A percentile compares a stretch with the other conserved stretches of the same genome.
Conservation (phyloP, 2,329 filamentous ascomycete species). For the Alternaria sp. region DNA sequence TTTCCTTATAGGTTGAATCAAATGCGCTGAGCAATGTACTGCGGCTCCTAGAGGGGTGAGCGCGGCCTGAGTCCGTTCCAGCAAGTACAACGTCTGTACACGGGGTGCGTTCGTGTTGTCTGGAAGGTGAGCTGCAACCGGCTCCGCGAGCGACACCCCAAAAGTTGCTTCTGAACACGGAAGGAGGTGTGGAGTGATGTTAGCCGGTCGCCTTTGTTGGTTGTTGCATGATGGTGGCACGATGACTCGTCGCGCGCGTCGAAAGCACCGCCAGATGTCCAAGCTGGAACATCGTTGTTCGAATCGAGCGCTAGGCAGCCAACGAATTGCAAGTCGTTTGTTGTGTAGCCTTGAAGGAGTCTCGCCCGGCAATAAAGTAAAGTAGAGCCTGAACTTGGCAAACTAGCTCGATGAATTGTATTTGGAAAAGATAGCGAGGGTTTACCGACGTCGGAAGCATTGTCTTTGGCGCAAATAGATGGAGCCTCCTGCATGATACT, state of each 20-base stretch:
- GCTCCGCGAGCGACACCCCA: slow-evolving; percentile 21
- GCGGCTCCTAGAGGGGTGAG: slow-evolving; percentile 12
- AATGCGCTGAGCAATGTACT: slow-evolving; percentile 17
- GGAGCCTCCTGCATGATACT: slow-evolving; percentile 27
- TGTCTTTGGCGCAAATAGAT: slow-evolving; percentile 26
- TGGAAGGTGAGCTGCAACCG: slow-evolving; percentile 24
- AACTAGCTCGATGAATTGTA: slow-evolving; percentile 27
- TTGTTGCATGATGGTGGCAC: slow-evolving; percentile 33
- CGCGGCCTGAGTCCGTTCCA: slow-evolving; percentile 6
- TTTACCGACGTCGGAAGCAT: slow-evolving; percentile 15
- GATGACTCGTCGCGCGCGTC: slow-evolving; percentile 26
- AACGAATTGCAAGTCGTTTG: slow-evolving; percentile 28
- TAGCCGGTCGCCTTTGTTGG: slow-evolving; percentile 22
- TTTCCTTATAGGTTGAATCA: slow-evolving; percentile 9
- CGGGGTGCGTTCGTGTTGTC: slow-evolving; percentile 17
- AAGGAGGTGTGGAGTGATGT: slow-evolving; percentile 14
- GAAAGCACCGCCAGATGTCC: slow-evolving; percentile 20
- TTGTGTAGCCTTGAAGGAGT: slow-evolving; percentile 33
- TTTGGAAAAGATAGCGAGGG: slow-evolving; percentile 14
- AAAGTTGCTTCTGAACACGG: slow-evolving; percentile 16
- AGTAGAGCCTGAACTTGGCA: slow-evolving; percentile 27
- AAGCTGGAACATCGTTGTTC: slow-evolving; percentile 28
- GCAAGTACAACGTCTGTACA: slow-evolving; percentile 25
- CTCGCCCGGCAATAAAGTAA: slow-evolving; percentile 28
- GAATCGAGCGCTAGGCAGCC: slow-evolving; percentile 26